Base-by-base conservation (phyloP, 345 rosid genomes). In the Anastatica hierochuntica region DNA sequence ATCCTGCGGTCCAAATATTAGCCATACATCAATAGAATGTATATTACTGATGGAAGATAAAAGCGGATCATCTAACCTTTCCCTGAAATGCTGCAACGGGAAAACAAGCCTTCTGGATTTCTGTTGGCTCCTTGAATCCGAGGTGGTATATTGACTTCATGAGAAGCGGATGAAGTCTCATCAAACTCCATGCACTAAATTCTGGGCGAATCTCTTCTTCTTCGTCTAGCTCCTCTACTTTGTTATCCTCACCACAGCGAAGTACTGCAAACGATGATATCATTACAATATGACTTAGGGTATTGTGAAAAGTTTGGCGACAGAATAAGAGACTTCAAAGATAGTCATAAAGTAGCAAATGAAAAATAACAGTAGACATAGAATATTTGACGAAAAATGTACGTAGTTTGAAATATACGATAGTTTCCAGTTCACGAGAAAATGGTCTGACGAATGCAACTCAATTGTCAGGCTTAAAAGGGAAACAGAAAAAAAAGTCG, bases 81-180 rank as follows among this genome's bases (percentile, higher is more conserved):
- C 98, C 96, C 68, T 88, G 94, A 81, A 79, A 90, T 52, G 96
- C 95, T 29, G 94, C 96, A 39, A 82, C 88, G 38, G 95, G 76
- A 70, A 92, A 76, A 66, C 90, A 88, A 63, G 92, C 81, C 74
- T 77, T 81, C 59, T 92, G 98, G 69, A 92, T 85, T 15, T 84
- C 74, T 45, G 96, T 92, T 13, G 98, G 98, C 70, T 92, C 83
- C 76, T 75, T 84, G 75, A 88, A 88, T 20, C 86, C 86, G 43
- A 92, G 88, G 57, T 72, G 72, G 57, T 33, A 59, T 63, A 92
- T 78, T 44, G 95, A 75, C 59, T 76, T 82, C 94, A 84, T 80
- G 60, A 90, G 79, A 33, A 57, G 35, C 45, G 95, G 90, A 73
- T 90, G 95, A 30, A 90, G 82, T 62, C 98, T 81, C 73, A 87